Base-by-base conservation (phyloP, 164 flowering plant genomes). In the Nymphaea thermarum region DNA sequence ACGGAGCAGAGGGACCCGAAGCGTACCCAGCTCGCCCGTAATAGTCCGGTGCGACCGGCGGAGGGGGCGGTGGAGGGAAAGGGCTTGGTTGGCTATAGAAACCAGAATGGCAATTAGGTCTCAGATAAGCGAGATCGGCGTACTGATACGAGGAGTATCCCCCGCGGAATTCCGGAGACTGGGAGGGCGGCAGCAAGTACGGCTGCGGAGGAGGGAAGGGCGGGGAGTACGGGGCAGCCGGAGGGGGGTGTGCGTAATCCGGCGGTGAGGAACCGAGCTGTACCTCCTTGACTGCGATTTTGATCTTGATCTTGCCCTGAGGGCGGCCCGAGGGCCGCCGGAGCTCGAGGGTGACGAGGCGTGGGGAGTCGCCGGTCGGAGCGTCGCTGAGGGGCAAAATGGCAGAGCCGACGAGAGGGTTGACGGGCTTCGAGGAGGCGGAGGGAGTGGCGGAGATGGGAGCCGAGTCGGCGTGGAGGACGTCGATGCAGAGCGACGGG, bases 301-400 rank as follows among this genome's bases (percentile, higher is more conserved):
- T 89, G 3, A 92, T 36, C 10, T 83, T 76, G 78, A 89, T 82
- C 82, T 85, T 88, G 1, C 98, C 98, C 42, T 92, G 98, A 18
- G 91, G 94, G 10, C 98, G 90, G 15, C 98, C 98, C 15, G 94
- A 92, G 16, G 93, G 91, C 14, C 94, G 89, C 41, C 74, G 77
- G 60, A 92, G 84, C 63, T 84, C 83, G 66, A 89, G 77, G 17
- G 78, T 67, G n/a, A 68, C 71, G 76, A 81, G 43, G 16, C 51
- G 71, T 68, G 47, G 42, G 12, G 71, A 60, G 18, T 84, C 82
- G 42, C 71, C 76, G 11, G 8, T 25, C 10, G 4, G 16, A 17
- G 18, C 11, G 41, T 62, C 42, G 6, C 10, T 11, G 41, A 62
- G 25, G 6, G 41, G 7, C 12, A 17, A 8, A 17, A 8, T 12